Percentiles rank a stretch among this genome's conserved stretches.
Evolutionary conservation across 345 rosid species (phyloP).

Genomic region (Atalantia buxifolia): DNA sequence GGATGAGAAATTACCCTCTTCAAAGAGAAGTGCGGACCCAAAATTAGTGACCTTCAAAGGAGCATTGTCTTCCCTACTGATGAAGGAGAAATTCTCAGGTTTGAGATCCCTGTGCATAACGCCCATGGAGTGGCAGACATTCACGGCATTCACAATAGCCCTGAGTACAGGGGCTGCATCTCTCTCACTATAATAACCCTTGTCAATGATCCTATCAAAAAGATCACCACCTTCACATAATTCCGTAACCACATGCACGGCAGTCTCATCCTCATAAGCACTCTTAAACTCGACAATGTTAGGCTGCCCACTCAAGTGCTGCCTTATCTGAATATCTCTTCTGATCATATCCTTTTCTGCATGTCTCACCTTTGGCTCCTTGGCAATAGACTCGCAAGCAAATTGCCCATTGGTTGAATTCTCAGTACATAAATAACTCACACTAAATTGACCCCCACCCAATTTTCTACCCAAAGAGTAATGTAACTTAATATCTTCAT

Average conservation of each 20-base stretch:
- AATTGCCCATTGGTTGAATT: slow-evolving; percentile 54
- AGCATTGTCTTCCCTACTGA: slow-evolving; percentile 58
- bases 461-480: slow-evolving; percentile 65
- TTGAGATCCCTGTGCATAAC: slow-evolving; percentile 31
- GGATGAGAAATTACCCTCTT: slow-evolving; percentile 33
- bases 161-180: slow-evolving; percentile 70
- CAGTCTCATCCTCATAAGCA: slow-evolving; percentile 71
- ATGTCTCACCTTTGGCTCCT: slow-evolving; percentile 51
- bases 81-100: slow-evolving; percentile 87
- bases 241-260: slow-evolving; percentile 87
- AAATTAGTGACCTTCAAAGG: slow-evolving; percentile 76
- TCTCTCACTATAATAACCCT: slow-evolving; percentile 72
- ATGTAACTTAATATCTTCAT: slow-evolving; percentile 55
- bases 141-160: slow-evolving; percentile 68
- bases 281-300: slow-evolving; percentile 82
- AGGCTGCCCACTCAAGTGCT: slow-evolving; percentile 87
- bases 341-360: slow-evolving; percentile 50
- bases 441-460: slow-evolving; percentile 90
- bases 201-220: slow-evolving; percentile 70
- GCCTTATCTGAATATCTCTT: slow-evolving; percentile 89
- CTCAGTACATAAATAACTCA: slow-evolving; percentile 75
- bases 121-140: slow-evolving; percentile 80
- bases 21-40: slow-evolving; percentile 61
- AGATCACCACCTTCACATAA: slow-evolving; percentile 90
- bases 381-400: slow-evolving; percentile 84